phyloP scores from a whole-genome alignment of 768 basidiomycete genomes.

The Rossbeevera mucosa region DNA sequence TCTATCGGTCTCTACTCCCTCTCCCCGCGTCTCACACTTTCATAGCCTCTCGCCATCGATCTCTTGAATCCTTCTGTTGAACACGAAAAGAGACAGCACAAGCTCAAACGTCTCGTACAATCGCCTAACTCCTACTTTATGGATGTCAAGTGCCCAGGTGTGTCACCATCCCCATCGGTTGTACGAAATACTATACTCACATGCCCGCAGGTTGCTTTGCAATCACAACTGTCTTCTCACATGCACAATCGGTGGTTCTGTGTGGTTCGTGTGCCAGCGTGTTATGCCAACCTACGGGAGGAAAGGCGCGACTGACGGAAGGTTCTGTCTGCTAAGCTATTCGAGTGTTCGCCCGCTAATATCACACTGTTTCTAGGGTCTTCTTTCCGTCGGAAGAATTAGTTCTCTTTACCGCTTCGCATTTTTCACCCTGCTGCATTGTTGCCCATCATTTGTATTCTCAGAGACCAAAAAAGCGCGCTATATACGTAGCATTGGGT shows the following conservation, averaged over 20 bases:
- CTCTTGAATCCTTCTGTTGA: constrained; percentile 93
- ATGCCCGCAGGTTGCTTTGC: constrained; percentile 72
- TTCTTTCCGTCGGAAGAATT: constrained; percentile 97
- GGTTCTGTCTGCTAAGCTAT: constrained; percentile 49
- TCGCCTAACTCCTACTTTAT: constrained; percentile 99
- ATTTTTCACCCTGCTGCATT: constrained; percentile 2
- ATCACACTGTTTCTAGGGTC: constrained; percentile 55
- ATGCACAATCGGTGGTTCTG: constrained; percentile 95
- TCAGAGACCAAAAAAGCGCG: constrained; percentile 10
- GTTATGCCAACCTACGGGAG: constrained; percentile 97
- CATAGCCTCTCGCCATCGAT: constrained; percentile 91
- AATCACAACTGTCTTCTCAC: constrained; percentile 98
- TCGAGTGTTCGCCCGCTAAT: constrained; percentile 4
- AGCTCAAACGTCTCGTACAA: constrained; percentile 99
- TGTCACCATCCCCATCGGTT: constrained; percentile 23
- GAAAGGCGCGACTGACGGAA: constrained; percentile 96
- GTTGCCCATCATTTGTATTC: constrained; percentile 2
- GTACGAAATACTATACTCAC: not conserved
- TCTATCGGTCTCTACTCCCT: not conserved
- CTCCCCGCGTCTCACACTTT: constrained; percentile 6
- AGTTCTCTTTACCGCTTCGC: constrained; percentile 18
- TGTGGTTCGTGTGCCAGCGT: constrained; percentile 91
- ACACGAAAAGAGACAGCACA: constrained; percentile 86
- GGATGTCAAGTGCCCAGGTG: constrained; percentile 99
- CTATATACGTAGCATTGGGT: not conserved